Conservation (phyloP, 306 rosid species). For the Lathyrus aphaca region DNA sequence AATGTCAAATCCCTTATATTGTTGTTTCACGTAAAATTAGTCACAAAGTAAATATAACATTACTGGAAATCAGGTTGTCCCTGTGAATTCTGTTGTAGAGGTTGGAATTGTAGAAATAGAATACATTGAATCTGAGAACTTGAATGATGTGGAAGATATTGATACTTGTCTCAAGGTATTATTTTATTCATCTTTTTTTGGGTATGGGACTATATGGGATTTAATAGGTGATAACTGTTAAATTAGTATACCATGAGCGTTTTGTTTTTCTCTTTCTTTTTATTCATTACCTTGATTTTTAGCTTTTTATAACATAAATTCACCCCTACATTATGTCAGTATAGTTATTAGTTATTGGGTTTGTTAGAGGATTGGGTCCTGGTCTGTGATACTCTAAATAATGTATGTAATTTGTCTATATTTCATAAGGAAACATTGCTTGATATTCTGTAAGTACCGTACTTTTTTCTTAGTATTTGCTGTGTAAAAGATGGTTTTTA, state of each 20-base stretch:
- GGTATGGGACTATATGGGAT: slow-evolving; percentile 1
- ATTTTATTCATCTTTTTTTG: slow-evolving; percentile 12
- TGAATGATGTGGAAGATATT: slow-evolving; percentile 75
- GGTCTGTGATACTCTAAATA: slow-evolving; percentile 84
- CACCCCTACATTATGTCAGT: slow-evolving; percentile 21
- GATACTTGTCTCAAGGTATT: slow-evolving; percentile 77
- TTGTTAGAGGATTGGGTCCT: slow-evolving; percentile 80
- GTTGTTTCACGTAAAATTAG: too few relatives aligned
- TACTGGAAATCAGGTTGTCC: slow-evolving; percentile 61
- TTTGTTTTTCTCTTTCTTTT: not conserved
- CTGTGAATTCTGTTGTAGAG: slow-evolving; percentile 51
- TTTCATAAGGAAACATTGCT: slow-evolving; percentile 81
- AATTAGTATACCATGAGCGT: slow-evolving; percentile 8
- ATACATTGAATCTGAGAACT: slow-evolving; percentile 84
- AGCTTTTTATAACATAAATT: slow-evolving; percentile 16
- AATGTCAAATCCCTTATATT: too few relatives aligned
- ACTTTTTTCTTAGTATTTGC: slow-evolving; percentile 15
- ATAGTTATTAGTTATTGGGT: slow-evolving; percentile 33
- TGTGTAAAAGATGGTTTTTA: slow-evolving; percentile 15
- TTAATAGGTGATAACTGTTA: slow-evolving; percentile 24
- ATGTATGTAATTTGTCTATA: slow-evolving; percentile 73
- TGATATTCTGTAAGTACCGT: slow-evolving; percentile 71
- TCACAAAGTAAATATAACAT: too few relatives aligned
- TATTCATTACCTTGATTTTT: not conserved
- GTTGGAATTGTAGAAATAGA: slow-evolving; percentile 72